Evolutionary conservation across 208 protist species (phyloP).

Genomic region (Crithidia expoeki): DNA sequence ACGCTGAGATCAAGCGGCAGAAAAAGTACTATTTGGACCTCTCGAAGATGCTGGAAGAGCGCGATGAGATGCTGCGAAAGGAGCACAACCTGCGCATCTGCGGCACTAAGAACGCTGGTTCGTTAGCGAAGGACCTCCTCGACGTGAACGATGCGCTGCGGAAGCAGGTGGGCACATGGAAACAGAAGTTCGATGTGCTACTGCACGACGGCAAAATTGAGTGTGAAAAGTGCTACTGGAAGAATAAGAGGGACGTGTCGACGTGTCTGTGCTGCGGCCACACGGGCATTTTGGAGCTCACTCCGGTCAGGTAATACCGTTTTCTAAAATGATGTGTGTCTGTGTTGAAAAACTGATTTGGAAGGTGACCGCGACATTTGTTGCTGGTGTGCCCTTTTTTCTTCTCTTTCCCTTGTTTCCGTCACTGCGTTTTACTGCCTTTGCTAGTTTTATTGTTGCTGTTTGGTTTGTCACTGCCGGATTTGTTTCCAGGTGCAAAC

Average conservation of each 20-base stretch:
- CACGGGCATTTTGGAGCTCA: conserved; percentile 32
- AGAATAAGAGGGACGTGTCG: conserved; percentile 45
- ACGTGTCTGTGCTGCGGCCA: conserved; percentile 76
- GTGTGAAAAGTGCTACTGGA: conserved; percentile 75
- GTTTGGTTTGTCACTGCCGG: too few species aligned
- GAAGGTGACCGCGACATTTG: too few species aligned
- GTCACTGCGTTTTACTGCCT: not conserved
- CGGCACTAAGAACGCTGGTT: conserved; percentile 61
- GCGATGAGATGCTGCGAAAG: conserved; percentile 57
- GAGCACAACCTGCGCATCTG: conserved; percentile 68
- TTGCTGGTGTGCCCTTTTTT: conserved; percentile 8
- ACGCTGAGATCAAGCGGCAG: conserved; percentile 60
- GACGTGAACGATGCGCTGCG: conserved; percentile 62
- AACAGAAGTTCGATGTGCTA: conserved; percentile 65
- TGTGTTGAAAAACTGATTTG: too few species aligned
- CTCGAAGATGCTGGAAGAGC: conserved; percentile 63
- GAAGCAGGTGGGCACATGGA: conserved; percentile 52
- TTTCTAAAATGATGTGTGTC: too few species aligned
- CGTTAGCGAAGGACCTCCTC: conserved; percentile 65
- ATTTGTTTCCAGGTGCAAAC: too few species aligned
- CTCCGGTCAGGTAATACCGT: conserved; percentile 3
- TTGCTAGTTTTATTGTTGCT: too few species aligned
- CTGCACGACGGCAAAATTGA: conserved; percentile 65
- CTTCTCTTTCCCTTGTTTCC: conserved; percentile 3
- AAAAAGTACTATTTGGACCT: conserved; percentile 66